Evolutionary conservation across 2,329 filamentous ascomycete genomes (phyloP), one percentile per base, ranked within the genome.

Genomic region (Nothophoma quercina): DNA sequence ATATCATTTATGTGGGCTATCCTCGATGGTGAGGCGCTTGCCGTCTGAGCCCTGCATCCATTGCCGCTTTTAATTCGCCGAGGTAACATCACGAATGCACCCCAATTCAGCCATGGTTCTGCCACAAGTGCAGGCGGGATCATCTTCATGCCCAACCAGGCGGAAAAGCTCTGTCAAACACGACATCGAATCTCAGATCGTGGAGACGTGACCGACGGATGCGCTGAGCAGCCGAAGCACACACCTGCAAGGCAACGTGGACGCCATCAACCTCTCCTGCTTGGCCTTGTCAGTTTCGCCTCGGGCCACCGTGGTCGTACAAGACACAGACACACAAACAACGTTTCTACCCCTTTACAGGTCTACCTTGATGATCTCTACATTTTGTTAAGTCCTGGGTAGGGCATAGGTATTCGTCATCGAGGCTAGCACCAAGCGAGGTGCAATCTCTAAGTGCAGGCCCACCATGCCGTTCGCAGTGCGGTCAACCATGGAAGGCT

Each of bases 21-120:
- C 53, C 33, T 55, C 28, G 55, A 60, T 66, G 63, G 61, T 66
- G 67, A 65, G 64, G 64, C 65, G 63, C 56, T 50, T 63, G 59
- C 61, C 59, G 64, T 69, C 58, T 63, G 59, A 65, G 65, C 62
- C 56, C 53, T 60, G 61, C 61, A 58, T 59, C 58, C 56, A 60
- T 39, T 42, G 52, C 51, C 49, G 54, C 54, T 47, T 52, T 55
- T 51, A 62, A 62, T 64, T 60, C 60, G 62, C 69, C 68, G 68
- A 70, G 65, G 64, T 58, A 56, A 56, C 51, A 41, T 44, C 28
- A 38, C 50, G 32, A 56, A 60, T 51, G 52, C 55, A 63, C 57
- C 58, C 49, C 42, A 58, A 57, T 59, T 56, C 45, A 61, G 53
- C 56, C 55, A 55, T 55, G 46, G 44, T 55, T 51, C 56, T 55